A percentile compares a stretch with the other conserved stretches of the same genome.
Evolutionary conservation across 768 basidiomycete species (phyloP).

Genomic region (Paxillus ammoniavirescens): DNA sequence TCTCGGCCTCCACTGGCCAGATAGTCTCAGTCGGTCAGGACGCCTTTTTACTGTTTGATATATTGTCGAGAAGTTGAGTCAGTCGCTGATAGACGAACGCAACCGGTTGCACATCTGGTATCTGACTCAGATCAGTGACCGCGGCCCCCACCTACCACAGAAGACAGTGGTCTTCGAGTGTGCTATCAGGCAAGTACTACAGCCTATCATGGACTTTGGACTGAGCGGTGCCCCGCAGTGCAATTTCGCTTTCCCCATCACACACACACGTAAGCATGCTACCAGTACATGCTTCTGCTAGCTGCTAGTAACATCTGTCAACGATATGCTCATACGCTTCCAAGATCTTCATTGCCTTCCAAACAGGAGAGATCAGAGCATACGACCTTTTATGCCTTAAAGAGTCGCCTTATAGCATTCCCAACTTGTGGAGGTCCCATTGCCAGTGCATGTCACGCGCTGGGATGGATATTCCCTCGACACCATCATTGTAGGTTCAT

Average conservation of each 20-base stretch:
- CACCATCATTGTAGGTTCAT: constrained; percentile 34
- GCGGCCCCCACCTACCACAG: constrained; percentile 46
- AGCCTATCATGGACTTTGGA: not conserved
- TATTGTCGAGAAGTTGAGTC: too few relatives aligned
- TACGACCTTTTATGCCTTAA: constrained; percentile 73
- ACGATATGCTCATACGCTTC: not conserved
- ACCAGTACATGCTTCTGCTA: not conserved
- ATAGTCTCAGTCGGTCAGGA: constrained; percentile 62
- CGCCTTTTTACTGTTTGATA: not conserved
- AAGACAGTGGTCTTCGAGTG: constrained; percentile 49
- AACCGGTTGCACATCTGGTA: constrained; percentile 63
- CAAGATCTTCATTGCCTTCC: constrained; percentile 48
- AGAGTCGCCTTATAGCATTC: constrained; percentile 64
- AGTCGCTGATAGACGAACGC: constrained; percentile 42
- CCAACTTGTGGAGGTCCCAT: constrained; percentile 75
- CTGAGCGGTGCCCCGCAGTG: constrained; percentile 29
- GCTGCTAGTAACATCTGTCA: constrained; percentile 2
- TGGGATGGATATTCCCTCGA: constrained; percentile 35
- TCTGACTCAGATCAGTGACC: constrained; percentile 45
- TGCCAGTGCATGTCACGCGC: constrained; percentile 52
- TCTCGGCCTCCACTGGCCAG: constrained; percentile 52
- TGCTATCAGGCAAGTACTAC: constrained; percentile 34
- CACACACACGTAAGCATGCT: constrained; percentile 63
- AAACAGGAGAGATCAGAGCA: constrained; percentile 62
- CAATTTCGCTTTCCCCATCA: constrained; percentile 61